Evolutionary conservation across 768 basidiomycete genomes (phyloP), one percentile per base, ranked within the genome.

Genomic region (Phlebiopsis flavidoalba): DNA sequence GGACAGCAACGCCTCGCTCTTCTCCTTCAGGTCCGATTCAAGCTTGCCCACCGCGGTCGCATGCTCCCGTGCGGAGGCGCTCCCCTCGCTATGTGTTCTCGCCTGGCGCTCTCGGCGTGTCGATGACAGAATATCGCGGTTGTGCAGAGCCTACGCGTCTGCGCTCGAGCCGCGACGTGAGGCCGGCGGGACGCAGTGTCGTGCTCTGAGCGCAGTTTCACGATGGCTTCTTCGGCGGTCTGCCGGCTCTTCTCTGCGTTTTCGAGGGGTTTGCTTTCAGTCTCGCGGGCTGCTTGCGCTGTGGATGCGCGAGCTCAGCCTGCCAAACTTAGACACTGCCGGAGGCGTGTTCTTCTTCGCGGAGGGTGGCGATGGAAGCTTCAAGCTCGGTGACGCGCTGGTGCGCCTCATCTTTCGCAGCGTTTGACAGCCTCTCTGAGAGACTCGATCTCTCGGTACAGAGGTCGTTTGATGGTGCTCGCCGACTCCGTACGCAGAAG

Each of bases 71-170:
- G 8, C 54, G 54, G 21, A 40, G 14, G 3, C 54, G 54, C 40
- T 55, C 54, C n/a, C n/a, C 40, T 55, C 54, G n/a, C n/a, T 37
- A 19, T 4, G 10, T 10, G 36, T 21, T 6, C 54, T 35, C 8
- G 24, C 21, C 57, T 58, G 57, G 14, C 57, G 57, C 57, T 58
- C 57, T n/a, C n/a, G n/a, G n/a, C 17, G 46, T 10, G 5, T 47
- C 57, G 57, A 58, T 50, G 33, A 50, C 46, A 15, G 46, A 33
- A 8, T n/a, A 48, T 46, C 31, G 57, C 57, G 46, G 48, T 47
- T n/a, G 37, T 24, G 35, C 35, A 61, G 48, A 22, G 61, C 57
- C 17, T 52, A n/a, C n/a, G 12, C 8, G 24, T 10, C 51, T 58
- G 37, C 4, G 57, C 50, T 57, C 43, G n/a, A 58, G 45, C 19